A percentile compares a stretch with the other conserved stretches of the same genome.
Conservation (phyloP, 2,329 filamentous ascomycete genomes). For the Arthrobotrys megalospora region DNA sequence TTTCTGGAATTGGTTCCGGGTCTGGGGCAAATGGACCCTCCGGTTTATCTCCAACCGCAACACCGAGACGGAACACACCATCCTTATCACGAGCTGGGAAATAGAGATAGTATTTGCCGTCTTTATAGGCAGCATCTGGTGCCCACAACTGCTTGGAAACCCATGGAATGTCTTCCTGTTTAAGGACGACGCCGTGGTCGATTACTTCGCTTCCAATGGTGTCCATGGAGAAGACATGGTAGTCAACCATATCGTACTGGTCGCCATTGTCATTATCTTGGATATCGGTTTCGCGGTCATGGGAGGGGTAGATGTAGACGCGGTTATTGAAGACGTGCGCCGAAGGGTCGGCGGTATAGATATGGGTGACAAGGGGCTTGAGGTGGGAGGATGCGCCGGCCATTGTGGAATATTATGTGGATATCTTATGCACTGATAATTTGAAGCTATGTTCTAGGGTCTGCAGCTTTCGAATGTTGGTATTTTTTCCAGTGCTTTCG, state of each 20-base stretch:
- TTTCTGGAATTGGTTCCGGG: constrained; percentile 76
- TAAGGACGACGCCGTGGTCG: constrained; percentile 81
- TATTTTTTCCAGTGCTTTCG: background rate
- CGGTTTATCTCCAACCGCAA: constrained; percentile 76
- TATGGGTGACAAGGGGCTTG: constrained; percentile 78
- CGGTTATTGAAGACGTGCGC: constrained; percentile 83
- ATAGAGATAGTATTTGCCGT: constrained; percentile 82
- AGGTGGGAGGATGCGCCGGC: constrained; percentile 52
- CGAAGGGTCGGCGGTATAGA: constrained; percentile 85
- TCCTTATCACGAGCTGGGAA: constrained; percentile 82
- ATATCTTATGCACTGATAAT: background rate
- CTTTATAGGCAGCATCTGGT: constrained; percentile 79
- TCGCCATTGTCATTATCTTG: constrained; percentile 82
- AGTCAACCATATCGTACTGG: constrained; percentile 87
- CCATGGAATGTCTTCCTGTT: constrained; percentile 79
- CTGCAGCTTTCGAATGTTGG: background rate
- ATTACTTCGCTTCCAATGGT: constrained; percentile 73
- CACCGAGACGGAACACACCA: constrained; percentile 81
- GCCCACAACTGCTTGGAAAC: constrained; percentile 85
- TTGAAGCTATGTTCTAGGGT: background rate
- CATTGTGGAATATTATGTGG: constrained; percentile 22
- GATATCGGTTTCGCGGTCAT: constrained; percentile 82
- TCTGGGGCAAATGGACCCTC: constrained; percentile 80
- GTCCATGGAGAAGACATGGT: constrained; percentile 79
- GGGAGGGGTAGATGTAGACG: constrained; percentile 85